Percentiles rank a stretch among this genome's conserved stretches.
Conservation (phyloP, 1,139 yeast species). For the Ogataea hybrid region DNA sequence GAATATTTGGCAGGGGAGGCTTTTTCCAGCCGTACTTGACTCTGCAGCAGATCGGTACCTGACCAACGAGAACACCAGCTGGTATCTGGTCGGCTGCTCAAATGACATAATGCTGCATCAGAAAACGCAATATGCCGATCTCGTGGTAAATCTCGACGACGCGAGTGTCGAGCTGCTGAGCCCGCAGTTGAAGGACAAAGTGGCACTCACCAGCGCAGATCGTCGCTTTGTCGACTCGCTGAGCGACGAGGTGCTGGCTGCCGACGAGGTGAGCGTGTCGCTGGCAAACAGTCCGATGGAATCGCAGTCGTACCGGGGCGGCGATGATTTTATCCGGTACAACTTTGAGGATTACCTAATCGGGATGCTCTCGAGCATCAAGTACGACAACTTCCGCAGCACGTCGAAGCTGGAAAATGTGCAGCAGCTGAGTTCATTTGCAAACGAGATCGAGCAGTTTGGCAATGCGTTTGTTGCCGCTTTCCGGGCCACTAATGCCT, state of each 20-base stretch:
- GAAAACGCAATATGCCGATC: constrained; percentile 55
- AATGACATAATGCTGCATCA: constrained; percentile 76
- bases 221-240: constrained; percentile 65
- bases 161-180: constrained; percentile 41
- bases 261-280: constrained; percentile 24
- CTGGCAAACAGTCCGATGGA: constrained; percentile 40
- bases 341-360: constrained; percentile 88
- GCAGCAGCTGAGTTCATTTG: constrained; percentile 21
- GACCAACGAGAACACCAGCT: constrained; percentile 52
- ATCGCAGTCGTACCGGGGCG: constrained; percentile 56
- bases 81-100: constrained; percentile 84
- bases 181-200: constrained; percentile 38
- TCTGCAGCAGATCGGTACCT: constrained; percentile 81
- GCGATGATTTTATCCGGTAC: constrained; percentile 85
- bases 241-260: constrained; percentile 35
- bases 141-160: constrained; percentile 33
- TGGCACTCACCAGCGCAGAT: constrained; percentile 63
- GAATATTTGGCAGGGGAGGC: constrained; percentile 81
- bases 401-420: constrained; percentile 31
- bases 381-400: constrained; percentile 60
- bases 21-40: constrained; percentile 93
- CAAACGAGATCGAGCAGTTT: constrained; percentile 49
- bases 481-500: constrained; percentile 72
- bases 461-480: constrained; percentile 52
- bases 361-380: constrained; percentile 69